These are phyloP conservation scores for Lanzia echinophila DNA, from an alignment of 2,329 filamentous ascomycete genomes.

Conservation along the genomic window DNA sequence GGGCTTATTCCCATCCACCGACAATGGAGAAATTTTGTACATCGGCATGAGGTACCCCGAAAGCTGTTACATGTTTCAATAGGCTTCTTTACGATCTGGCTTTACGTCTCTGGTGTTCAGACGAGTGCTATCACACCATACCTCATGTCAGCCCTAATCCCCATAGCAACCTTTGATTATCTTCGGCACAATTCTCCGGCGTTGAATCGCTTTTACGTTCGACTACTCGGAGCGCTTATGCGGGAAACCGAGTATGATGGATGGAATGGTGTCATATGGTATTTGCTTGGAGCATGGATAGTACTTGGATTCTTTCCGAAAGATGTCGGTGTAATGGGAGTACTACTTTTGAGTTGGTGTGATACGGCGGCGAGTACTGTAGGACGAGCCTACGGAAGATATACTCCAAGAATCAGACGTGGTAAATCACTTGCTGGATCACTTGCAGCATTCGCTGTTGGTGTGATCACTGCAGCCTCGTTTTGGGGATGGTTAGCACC, in stretches of 20 bases:
- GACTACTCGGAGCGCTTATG: slow-evolving; percentile 82
- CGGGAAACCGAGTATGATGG: slow-evolving; percentile 89
- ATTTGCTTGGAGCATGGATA: slow-evolving; percentile 82
- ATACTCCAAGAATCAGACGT: slow-evolving; percentile 76
- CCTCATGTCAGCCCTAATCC: slow-evolving; percentile 72
- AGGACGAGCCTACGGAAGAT: slow-evolving; percentile 79
- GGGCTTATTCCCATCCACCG: slow-evolving; percentile 93
- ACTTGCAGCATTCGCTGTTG: slow-evolving; percentile 73
- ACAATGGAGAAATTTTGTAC: slow-evolving; percentile 84
- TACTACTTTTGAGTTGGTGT: slow-evolving; percentile 92
- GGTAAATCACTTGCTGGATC: slow-evolving; percentile 92
- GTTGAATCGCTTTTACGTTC: slow-evolving; percentile 84
- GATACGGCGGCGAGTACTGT: slow-evolving; percentile 96
- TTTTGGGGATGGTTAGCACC: slow-evolving; percentile 89
- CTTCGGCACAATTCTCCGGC: slow-evolving; percentile 74
- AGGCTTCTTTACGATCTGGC: slow-evolving; percentile 82
- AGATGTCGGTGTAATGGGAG: slow-evolving; percentile 82
- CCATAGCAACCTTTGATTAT: slow-evolving; percentile 75
- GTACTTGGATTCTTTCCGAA: slow-evolving; percentile 86
- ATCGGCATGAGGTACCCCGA: slow-evolving; percentile 93
- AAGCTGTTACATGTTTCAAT: slow-evolving; percentile 94
- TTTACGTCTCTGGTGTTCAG: slow-evolving; percentile 77
- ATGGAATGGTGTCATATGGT: slow-evolving; percentile 97
- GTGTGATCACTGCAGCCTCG: slow-evolving; percentile 71
- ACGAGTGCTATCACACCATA: slow-evolving; percentile 73